phyloP scores from a whole-genome alignment of 1,284 basidiomycete species.

The Fomitopsis pinicola region DNA sequence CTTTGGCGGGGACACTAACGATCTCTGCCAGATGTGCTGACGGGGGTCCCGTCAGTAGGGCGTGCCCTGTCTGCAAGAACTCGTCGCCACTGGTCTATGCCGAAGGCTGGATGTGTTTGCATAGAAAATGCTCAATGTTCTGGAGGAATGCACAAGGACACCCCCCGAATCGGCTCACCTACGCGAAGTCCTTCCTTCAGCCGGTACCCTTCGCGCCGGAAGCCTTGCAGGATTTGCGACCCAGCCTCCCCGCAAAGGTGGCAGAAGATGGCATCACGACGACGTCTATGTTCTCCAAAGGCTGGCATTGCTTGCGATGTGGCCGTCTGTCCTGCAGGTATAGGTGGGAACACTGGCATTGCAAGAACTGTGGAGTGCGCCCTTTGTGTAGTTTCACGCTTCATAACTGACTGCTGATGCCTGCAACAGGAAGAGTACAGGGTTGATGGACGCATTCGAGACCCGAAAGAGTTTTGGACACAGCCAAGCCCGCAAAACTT shows the following conservation, averaged over 20 bases:
- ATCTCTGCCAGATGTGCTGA: neutral
- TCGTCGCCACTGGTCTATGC: conserved; percentile 50
- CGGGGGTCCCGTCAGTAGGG: neutral
- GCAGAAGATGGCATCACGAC: conserved; percentile 38
- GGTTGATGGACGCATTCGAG: conserved; percentile 27
- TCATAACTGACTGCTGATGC: neutral
- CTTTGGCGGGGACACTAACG: too few relatives aligned
- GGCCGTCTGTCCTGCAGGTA: conserved; percentile 68
- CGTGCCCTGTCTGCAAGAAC: conserved; percentile 13
- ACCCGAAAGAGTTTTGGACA: conserved; percentile 39
- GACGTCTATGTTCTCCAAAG: conserved; percentile 52
- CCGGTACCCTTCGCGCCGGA: conserved; percentile 21
- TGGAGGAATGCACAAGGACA: conserved; percentile 36
- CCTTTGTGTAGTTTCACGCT: neutral
- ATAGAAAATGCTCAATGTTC: conserved; percentile 49
- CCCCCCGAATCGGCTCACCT: conserved; percentile 34
- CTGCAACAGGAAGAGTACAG: conserved; percentile 18
- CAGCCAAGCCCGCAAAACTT: conserved; percentile 15
- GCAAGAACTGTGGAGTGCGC: conserved; percentile 47
- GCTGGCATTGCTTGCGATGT: conserved; percentile 64
- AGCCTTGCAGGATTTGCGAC: conserved; percentile 26
- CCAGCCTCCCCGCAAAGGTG: conserved; percentile 28
- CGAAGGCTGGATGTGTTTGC: conserved; percentile 59
- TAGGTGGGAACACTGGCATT: conserved; percentile 73
- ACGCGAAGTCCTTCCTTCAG: conserved; percentile 43